phyloP scores from a whole-genome alignment of 257 asterid species.

The Gentiana macrophylla region DNA sequence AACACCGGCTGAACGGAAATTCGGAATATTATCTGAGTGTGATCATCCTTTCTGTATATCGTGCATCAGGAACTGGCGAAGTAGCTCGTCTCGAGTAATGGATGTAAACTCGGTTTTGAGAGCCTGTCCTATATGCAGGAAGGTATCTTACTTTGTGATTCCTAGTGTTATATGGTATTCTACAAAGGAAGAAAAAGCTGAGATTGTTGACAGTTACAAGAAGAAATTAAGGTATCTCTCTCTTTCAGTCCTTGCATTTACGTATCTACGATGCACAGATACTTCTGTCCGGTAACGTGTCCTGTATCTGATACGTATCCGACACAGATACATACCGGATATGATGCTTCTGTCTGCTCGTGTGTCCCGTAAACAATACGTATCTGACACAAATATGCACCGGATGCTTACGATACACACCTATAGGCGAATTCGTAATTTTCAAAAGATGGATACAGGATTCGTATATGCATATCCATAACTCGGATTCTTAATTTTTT shows the following conservation, averaged over 20 bases:
- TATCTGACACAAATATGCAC: too few species aligned
- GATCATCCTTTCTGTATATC: constrained; percentile 92
- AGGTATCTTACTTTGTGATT: constrained; percentile 83
- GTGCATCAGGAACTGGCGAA: constrained; percentile 94
- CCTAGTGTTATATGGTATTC: constrained; percentile 94
- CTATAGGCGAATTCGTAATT: too few species aligned
- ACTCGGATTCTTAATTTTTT: not conserved
- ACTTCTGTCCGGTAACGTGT: too few species aligned
- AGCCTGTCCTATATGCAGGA: constrained; percentile 92
- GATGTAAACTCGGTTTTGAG: constrained; percentile 74
- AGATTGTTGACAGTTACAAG: constrained; percentile 73
- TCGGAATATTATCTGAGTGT: constrained; percentile 87
- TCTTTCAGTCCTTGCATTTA: too few species aligned
- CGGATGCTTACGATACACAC: too few species aligned
- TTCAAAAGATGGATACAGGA: too few species aligned
- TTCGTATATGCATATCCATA: too few species aligned
- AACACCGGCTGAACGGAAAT: constrained; percentile 64
- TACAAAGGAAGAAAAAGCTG: constrained; percentile 63
- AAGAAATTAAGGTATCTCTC: constrained; percentile 57
- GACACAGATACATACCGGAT: too few species aligned
- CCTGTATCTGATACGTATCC: too few species aligned
- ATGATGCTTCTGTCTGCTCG: too few species aligned
- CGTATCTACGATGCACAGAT: too few species aligned
- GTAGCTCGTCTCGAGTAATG: constrained; percentile 57
- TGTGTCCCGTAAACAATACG: too few species aligned